Conservation (phyloP, 306 rosid genomes). For the Astragalus glycyphyllos region DNA sequence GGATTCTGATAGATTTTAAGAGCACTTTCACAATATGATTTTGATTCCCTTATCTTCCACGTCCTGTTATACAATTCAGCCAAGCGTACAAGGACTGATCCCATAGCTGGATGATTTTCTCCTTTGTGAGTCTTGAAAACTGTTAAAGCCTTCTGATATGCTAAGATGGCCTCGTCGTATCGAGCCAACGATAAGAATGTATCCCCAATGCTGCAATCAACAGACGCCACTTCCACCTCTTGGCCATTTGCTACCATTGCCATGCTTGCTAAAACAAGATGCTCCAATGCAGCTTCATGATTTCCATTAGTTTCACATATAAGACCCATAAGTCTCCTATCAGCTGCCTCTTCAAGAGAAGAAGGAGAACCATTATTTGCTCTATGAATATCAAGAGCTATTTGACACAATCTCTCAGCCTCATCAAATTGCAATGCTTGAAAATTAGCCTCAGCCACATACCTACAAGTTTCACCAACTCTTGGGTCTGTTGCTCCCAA, state of each 20-base stretch:
- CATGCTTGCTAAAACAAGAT: slow-evolving; percentile 89
- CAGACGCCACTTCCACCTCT: slow-evolving; percentile 83
- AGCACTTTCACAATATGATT: slow-evolving; percentile 80
- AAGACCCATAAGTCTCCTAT: slow-evolving; percentile 95
- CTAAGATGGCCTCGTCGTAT: slow-evolving; percentile 80
- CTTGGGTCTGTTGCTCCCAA: slow-evolving; percentile 84
- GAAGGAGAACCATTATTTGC: slow-evolving; percentile 69
- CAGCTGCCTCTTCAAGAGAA: slow-evolving; percentile 91
- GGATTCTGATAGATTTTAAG: slow-evolving; percentile 90
- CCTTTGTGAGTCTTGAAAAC: slow-evolving; percentile 85
- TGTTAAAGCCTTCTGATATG: slow-evolving; percentile 83
- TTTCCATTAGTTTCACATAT: slow-evolving; percentile 90
- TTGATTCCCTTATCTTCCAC: slow-evolving; percentile 81
- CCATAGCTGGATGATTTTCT: slow-evolving; percentile 91
- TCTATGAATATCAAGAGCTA: slow-evolving; percentile 85
- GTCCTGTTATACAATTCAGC: slow-evolving; percentile 85
- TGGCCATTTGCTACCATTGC: slow-evolving; percentile 90
- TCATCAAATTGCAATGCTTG: slow-evolving; percentile 86
- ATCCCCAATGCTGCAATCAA: slow-evolving; percentile 94
- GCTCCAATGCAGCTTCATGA: slow-evolving; percentile 91
- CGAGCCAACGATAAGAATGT: slow-evolving; percentile 79
- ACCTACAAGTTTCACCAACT: slow-evolving; percentile 90
- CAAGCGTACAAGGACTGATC: slow-evolving; percentile 73
- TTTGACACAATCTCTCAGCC: slow-evolving; percentile 83
- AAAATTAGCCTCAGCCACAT: slow-evolving; percentile 91